phyloP scores from a whole-genome alignment of 805 yeast genomes.

The Yamadazyma akitaensis region DNA sequence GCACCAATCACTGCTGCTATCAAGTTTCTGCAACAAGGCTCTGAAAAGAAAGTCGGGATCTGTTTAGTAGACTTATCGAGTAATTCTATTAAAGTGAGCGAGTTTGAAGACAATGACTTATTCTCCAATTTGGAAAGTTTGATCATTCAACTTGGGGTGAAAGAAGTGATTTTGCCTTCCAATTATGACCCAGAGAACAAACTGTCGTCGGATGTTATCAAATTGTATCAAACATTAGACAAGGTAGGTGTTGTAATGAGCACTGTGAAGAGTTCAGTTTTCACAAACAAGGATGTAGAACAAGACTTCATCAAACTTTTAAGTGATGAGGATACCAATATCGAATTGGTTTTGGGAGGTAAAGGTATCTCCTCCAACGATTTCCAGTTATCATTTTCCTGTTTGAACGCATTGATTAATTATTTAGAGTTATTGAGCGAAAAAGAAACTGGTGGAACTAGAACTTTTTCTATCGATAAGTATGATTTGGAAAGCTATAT shows the following conservation, averaged over 20 bases:
- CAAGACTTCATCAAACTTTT: conserved; percentile 75
- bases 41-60: conserved; percentile 62
- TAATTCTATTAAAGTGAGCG: conserved; percentile 64
- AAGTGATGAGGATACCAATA: conserved; percentile 25
- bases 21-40: conserved; percentile 32
- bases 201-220: conserved; percentile 54
- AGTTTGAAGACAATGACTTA: conserved; percentile 83
- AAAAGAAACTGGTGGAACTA: conserved; percentile 26
- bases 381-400: conserved; percentile 50
- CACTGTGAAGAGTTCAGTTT: conserved; percentile 53
- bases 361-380: conserved; percentile 49
- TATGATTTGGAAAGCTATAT: conserved; percentile 78
- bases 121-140: conserved; percentile 84
- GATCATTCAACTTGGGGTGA: conserved; percentile 83
- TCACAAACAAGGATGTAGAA: conserved; percentile 65
- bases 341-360: conserved; percentile 48
- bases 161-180: conserved; percentile 69
- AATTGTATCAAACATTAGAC: conserved; percentile 68
- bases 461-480: conserved; percentile 53
- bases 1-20: conserved; percentile 40
- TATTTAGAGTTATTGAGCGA: conserved; percentile 67
- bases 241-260: conserved; percentile 71
- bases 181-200: conserved; percentile 31
- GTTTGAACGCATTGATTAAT: conserved; percentile 64
- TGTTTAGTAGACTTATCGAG: conserved; percentile 74